Evolutionary conservation across 192 early-diverging fungal species (phyloP).

Genomic region (Entomortierella beljakovae): DNA sequence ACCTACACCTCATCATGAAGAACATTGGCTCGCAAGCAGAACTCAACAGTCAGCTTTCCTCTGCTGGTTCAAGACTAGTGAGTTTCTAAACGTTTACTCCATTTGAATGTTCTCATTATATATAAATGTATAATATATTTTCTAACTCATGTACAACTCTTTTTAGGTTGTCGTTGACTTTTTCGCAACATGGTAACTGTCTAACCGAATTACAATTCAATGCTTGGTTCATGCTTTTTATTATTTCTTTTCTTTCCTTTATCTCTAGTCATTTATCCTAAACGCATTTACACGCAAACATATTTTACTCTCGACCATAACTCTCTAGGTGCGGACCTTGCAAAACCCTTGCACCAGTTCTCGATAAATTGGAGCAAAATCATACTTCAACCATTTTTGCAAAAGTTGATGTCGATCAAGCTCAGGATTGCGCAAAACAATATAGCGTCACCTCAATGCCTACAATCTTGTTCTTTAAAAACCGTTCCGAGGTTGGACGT

Average conservation of each 20-base stretch:
- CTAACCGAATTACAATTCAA: no score
- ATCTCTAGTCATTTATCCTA: not conserved
- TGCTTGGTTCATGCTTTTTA: not conserved
- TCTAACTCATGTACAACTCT: not conserved
- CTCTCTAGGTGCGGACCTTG: slow-evolving; percentile 41
- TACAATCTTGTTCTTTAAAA: slow-evolving; percentile 47
- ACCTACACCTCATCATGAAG: slow-evolving; percentile 14
- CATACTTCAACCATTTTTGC: slow-evolving; percentile 47
- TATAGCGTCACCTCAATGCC: slow-evolving; percentile 38
- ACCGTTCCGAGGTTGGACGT: slow-evolving; percentile 37
- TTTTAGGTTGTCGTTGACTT: slow-evolving; percentile 48
- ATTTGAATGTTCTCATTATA: no score
- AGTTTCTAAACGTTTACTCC: no score
- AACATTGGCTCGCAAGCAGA: slow-evolving; percentile 36
- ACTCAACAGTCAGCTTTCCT: slow-evolving; percentile 28
- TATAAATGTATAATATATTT: no score
- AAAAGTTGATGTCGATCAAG: slow-evolving; percentile 41
- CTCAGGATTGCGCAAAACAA: slow-evolving; percentile 32
- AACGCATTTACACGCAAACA: not conserved
- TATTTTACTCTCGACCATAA: not conserved
- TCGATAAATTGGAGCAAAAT: slow-evolving; percentile 39
- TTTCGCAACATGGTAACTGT: slow-evolving; percentile 52
- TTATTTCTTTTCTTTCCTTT: not conserved
- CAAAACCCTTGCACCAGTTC: slow-evolving; percentile 46
- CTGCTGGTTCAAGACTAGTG: slow-evolving; percentile 38